phyloP scores from a whole-genome alignment of 495 filamentous ascomycete species.

The Emericellopsis terricola region DNA sequence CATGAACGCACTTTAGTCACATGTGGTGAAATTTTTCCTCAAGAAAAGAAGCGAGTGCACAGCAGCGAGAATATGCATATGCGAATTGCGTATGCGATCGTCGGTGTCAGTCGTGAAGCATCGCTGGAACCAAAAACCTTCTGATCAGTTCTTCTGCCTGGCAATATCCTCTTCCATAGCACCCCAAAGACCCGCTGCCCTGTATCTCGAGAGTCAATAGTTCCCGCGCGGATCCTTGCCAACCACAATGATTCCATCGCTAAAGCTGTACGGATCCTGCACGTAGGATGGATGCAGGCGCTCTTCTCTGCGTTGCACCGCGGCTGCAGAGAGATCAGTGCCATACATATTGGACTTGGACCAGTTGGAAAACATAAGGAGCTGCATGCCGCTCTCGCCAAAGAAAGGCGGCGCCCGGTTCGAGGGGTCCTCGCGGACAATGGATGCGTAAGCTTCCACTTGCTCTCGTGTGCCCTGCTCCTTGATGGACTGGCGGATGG shows the following conservation, averaged over 20 bases:
- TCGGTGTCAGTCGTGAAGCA: no score
- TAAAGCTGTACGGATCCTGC: constrained; percentile 6
- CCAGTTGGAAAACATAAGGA: constrained; percentile 27
- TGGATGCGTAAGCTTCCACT: constrained; percentile 18
- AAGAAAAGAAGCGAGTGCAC: no score
- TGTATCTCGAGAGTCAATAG: constrained; percentile 11
- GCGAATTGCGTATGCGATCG: no score
- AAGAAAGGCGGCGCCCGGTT: constrained; percentile 15
- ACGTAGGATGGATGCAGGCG: constrained; percentile 8
- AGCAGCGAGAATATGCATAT: no score
- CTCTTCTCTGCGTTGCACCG: constrained; percentile 4
- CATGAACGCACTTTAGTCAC: no score
- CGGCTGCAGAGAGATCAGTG: constrained; percentile 23
- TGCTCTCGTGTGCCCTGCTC: constrained; percentile 26
- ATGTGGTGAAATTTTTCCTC: no score
- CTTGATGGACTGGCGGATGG: constrained; percentile 20
- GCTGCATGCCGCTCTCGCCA: constrained; percentile 19
- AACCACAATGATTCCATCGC: constrained; percentile 7
- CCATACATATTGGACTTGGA: constrained; percentile 20
- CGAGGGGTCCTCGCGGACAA: constrained; percentile 6
- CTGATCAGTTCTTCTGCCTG: no score
- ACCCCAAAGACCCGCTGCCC: constrained; percentile 4
- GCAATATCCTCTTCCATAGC: constrained; percentile 5
- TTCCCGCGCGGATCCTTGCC: constrained; percentile 18
- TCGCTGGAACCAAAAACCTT: no score